Percentiles rank a stretch among this genome's conserved stretches.
These are phyloP conservation scores for Paralagenidium karlingii DNA, from an alignment of 352 stramenopile genomes.

Conservation along the genomic window DNA sequence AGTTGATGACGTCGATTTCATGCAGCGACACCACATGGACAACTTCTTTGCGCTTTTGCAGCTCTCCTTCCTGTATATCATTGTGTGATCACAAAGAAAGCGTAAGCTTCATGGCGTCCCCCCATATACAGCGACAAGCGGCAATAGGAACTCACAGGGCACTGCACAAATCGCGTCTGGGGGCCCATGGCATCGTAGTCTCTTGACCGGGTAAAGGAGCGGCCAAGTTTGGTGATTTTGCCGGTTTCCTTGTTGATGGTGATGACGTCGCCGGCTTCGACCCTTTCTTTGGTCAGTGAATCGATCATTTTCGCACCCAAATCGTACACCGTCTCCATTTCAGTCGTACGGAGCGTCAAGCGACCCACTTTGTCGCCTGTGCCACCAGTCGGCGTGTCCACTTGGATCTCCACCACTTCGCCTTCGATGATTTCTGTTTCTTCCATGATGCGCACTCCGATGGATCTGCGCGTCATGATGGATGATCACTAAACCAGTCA, in stretches of 20 bases:
- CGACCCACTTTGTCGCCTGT: slow-evolving; percentile 80
- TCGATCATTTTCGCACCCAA: slow-evolving; percentile 99
- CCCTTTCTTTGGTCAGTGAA: slow-evolving; percentile 96
- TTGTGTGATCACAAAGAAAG: neutral
- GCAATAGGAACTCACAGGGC: slow-evolving; percentile 11
- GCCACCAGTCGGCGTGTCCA: slow-evolving; percentile 81
- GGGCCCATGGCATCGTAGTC: slow-evolving; percentile 99
- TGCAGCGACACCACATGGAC: slow-evolving; percentile 97
- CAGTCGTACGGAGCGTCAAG: slow-evolving; percentile 97
- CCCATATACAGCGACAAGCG: neutral
- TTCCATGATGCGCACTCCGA: slow-evolving; percentile 98
- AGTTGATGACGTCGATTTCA: slow-evolving; percentile 99
- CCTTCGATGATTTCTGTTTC: slow-evolving; percentile 99
- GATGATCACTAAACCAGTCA: neutral
- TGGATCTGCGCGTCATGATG: slow-evolving; percentile 42
- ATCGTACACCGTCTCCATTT: slow-evolving; percentile 99
- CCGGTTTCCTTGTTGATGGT: slow-evolving; percentile 99
- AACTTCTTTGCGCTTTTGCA: slow-evolving; percentile 98
- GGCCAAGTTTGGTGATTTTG: slow-evolving; percentile 97
- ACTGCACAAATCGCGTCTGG: slow-evolving; percentile 79
- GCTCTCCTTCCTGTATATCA: slow-evolving; percentile 82
- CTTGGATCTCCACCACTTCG: slow-evolving; percentile 99
- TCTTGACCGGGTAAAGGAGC: slow-evolving; percentile 93
- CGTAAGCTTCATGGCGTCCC: too few species aligned
- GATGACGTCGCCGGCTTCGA: slow-evolving; percentile 98